These are phyloP conservation scores for Pythium plurisporium DNA, from an alignment of 352 stramenopile genomes.

Conservation along the genomic window DNA sequence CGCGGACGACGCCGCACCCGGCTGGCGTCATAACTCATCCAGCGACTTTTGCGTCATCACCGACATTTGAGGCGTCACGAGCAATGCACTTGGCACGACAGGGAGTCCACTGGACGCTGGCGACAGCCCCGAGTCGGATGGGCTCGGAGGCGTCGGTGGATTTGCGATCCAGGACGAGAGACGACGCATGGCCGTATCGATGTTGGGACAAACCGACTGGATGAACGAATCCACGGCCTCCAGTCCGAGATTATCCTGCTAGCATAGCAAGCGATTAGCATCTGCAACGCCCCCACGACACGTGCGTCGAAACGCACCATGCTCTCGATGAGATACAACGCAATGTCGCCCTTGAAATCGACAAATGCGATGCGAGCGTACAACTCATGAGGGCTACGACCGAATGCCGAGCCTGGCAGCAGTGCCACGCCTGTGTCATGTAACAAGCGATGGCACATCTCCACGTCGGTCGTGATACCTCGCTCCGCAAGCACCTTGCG, in stretches of 20 bases:
- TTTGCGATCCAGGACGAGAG: conserved; percentile 62
- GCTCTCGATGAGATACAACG: conserved; percentile 84
- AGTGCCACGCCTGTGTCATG: conserved; percentile 85
- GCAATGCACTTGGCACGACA: conserved; percentile 20
- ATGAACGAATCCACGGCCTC: conserved; percentile 82
- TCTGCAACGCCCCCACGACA: too few species aligned
- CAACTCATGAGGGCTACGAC: conserved; percentile 66
- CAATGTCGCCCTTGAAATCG: conserved; percentile 86
- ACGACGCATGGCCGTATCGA: conserved; percentile 80
- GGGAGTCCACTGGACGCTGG: conserved; percentile 4
- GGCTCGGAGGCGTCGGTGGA: conserved; percentile 12
- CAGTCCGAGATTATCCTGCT: conserved; percentile 55
- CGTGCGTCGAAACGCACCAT: conserved; percentile 79
- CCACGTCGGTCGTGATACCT: conserved; percentile 67
- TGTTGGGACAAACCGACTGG: conserved; percentile 83
- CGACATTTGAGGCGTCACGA: conserved; percentile 18
- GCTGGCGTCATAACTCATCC: conserved; percentile 27
- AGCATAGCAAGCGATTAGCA: too few species aligned
- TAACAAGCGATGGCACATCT: conserved; percentile 71
- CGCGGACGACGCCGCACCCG: conserved; percentile 19
- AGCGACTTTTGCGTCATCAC: conserved; percentile 20
- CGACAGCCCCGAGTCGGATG: not conserved
- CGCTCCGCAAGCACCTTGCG: conserved; percentile 52
- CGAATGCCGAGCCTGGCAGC: conserved; percentile 79
- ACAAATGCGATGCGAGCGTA: conserved; percentile 82